phyloP scores from a whole-genome alignment of 495 filamentous ascomycete species.

The Aspergillus nidulans region DNA sequence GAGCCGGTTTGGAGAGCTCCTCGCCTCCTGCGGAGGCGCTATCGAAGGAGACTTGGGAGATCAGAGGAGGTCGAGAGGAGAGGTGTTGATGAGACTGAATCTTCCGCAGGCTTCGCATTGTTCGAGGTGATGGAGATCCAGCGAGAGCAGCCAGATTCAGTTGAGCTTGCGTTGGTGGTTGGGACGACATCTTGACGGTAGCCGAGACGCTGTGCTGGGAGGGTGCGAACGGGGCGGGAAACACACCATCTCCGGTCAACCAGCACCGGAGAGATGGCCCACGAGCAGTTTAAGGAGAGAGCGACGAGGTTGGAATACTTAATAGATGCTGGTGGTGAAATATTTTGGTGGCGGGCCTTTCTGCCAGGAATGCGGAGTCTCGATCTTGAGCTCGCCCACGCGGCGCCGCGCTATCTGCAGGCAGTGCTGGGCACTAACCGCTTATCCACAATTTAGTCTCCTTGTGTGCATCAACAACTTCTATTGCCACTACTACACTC shows the following conservation, averaged over 20 bases:
- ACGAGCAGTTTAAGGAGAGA: not conserved
- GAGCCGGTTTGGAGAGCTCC: constrained; percentile 15
- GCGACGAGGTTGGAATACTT: not conserved
- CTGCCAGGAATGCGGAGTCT: constrained; percentile 24
- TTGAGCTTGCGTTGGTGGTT: constrained; percentile 22
- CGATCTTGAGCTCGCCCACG: no score
- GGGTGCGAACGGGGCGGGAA: constrained; percentile 4
- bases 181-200: constrained; percentile 14
- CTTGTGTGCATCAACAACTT: no score
- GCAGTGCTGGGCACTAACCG: no score
- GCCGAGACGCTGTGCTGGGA: not conserved
- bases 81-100: constrained; percentile 50
- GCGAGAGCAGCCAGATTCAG: constrained; percentile 32
- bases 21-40: constrained; percentile 22
- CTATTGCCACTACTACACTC: no score
- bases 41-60: constrained; percentile 35
- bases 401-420: no score
- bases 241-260: constrained; percentile 14
- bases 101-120: constrained; percentile 47
- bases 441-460: no score
- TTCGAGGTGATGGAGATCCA: constrained; percentile 41
- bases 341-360: constrained; percentile 12
- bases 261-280: constrained; percentile 9
- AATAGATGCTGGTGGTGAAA: not conserved
- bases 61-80: constrained; percentile 30